Evolutionary conservation across 176 grass and related monocot genomes (phyloP).

Genomic region (Oryza australiensis): DNA sequence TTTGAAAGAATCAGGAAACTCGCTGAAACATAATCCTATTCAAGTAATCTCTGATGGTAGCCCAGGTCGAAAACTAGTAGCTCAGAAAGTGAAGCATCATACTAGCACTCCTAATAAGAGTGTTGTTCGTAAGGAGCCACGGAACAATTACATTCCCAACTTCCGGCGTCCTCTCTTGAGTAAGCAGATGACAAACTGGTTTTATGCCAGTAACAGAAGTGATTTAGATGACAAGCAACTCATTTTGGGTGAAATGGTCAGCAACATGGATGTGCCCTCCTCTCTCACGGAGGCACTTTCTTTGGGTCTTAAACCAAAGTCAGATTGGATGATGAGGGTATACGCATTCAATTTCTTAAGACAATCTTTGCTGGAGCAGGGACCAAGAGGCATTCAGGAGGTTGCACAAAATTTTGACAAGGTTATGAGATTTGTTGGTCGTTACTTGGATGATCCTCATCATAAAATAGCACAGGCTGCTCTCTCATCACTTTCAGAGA

Average conservation of each 20-base stretch:
- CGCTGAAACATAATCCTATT: slow-evolving; percentile 20
- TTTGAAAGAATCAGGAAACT: slow-evolving; percentile 23
- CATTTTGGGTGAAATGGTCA: slow-evolving; percentile 58
- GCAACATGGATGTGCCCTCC: slow-evolving; percentile 65
- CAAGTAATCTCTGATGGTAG: slow-evolving; percentile 34
- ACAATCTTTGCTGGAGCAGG: slow-evolving; percentile 59
- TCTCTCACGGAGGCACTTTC: slow-evolving; percentile 75
- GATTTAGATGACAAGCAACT: slow-evolving; percentile 73
- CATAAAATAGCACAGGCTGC: slow-evolving; percentile 92
- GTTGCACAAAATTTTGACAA: slow-evolving; percentile 92
- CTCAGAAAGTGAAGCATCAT: slow-evolving; percentile 31
- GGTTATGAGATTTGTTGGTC: slow-evolving; percentile 85
- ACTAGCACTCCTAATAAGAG: slow-evolving; percentile 43
- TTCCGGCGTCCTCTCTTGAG: slow-evolving; percentile 84
- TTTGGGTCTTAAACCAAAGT: slow-evolving; percentile 72
- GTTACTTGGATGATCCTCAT: slow-evolving; percentile 89
- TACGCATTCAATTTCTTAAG: slow-evolving; percentile 78
- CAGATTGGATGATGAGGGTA: slow-evolving; percentile 91
- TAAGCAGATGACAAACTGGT: slow-evolving; percentile 82
- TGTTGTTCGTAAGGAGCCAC: slow-evolving; percentile 40
- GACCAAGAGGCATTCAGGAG: slow-evolving; percentile 75
- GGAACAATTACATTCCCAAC: slow-evolving; percentile 65
- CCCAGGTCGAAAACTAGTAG: slow-evolving; percentile 30
- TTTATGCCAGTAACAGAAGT: slow-evolving; percentile 58
- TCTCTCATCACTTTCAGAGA: slow-evolving; percentile 75